Base-by-base conservation (phyloP, 2,329 filamentous ascomycete genomes). In the Alternaria incomplexa region DNA sequence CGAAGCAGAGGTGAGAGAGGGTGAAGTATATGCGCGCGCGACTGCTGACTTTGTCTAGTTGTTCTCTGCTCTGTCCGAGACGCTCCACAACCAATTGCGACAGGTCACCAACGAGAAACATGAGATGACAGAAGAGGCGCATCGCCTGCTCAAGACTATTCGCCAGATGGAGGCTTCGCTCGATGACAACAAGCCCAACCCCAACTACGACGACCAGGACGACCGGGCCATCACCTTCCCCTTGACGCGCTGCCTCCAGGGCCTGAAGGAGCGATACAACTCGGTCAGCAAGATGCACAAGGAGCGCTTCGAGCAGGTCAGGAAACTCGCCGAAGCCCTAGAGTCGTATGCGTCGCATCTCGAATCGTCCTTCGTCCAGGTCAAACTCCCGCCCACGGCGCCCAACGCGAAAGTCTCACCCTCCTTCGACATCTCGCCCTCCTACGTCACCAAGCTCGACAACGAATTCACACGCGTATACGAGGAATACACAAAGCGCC, bases 301-400 rank as follows among this genome's bases (percentile, higher is more conserved):
- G 67, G 94, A 98, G 81, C 91, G 96, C 64, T 97, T 93, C 74
- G 94, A 97, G 77, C 93, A 98, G 84, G 93, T 98, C 63, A 95
- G 93, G 82, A 97, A 97, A 85, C 91, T 99, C 67, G 93, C 93
- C 23, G 89, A 96, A 81, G 95, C 95, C 5, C 90, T 99, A 54
- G 91, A 97, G 78, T 97, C 95, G 6, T 99, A 98, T 79, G 97
- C 96, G 2, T 97, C 93, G 10, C 96, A 98, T 78, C 91, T 99
- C 50, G 96, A 99, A 79, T 84, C 92, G 11, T 91, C 91, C 3
- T 98, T 98, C 78, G 88, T 98, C 68, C 88, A 90, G 75, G 90
- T 98, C 75, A 87, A 90, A 44, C 87, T 99, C 7, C 96, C 96
- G 2, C 95, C 95, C 0, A 93, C 91, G 4, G 88, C 88, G 1